These are phyloP conservation scores for Lentinula guzmanii DNA, from an alignment of 768 basidiomycete species.

Conservation along the genomic window DNA sequence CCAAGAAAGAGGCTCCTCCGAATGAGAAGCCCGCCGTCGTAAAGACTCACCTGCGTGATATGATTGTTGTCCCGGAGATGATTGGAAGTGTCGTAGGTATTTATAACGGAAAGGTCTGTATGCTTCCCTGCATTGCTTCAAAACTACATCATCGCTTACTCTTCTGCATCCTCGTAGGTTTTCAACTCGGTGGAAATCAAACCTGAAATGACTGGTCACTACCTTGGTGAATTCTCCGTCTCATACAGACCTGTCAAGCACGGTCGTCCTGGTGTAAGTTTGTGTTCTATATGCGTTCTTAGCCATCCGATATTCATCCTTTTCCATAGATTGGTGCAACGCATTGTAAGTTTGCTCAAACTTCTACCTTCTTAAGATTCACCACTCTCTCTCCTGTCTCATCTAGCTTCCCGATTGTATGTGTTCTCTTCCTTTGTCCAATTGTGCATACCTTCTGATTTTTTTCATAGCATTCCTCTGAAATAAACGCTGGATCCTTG, in stretches of 20 bases:
- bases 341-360: slow-evolving; percentile 57
- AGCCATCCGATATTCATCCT: slow-evolving; percentile 10
- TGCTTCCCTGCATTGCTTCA: background rate
- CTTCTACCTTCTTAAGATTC: slow-evolving; percentile 6
- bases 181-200: slow-evolving; percentile 99
- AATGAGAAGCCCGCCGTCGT: slow-evolving; percentile 99
- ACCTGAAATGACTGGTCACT: slow-evolving; percentile 99
- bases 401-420: slow-evolving; percentile 69
- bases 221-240: slow-evolving; percentile 95
- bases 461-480: slow-evolving; percentile 73
- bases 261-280: slow-evolving; percentile 95
- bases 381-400: background rate
- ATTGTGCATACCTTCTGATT: slow-evolving; percentile 8
- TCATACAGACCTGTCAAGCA: slow-evolving; percentile 99
- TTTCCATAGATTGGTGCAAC: slow-evolving; percentile 75
- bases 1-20: slow-evolving; percentile 98
- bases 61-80: slow-evolving; percentile 99
- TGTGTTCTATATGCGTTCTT: background rate
- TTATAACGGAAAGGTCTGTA: slow-evolving; percentile 90
- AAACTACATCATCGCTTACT: no score
- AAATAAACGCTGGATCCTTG: slow-evolving; percentile 53
- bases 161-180: slow-evolving; percentile 35
- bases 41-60: slow-evolving; percentile 98
- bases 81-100: slow-evolving; percentile 97
- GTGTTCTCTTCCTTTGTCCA: slow-evolving; percentile 19